phyloP scores from a whole-genome alignment of 2,329 filamentous ascomycete species.

The Aspergillus sp. region DNA sequence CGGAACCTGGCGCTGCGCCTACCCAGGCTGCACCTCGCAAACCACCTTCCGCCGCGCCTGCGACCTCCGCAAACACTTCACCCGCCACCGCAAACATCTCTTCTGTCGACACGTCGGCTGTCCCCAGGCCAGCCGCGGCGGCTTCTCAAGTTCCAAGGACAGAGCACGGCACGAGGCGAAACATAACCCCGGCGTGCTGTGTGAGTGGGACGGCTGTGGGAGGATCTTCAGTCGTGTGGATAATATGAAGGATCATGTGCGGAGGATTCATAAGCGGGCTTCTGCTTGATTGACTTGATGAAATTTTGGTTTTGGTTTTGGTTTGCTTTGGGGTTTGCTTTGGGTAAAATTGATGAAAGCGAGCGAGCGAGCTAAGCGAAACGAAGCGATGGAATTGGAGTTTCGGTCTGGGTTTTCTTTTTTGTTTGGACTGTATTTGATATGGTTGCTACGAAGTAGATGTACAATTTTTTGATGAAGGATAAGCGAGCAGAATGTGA shows the following conservation, averaged over 20 bases:
- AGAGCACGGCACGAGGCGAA: slow-evolving; percentile 58
- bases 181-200: slow-evolving; percentile 57
- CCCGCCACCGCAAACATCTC: slow-evolving; percentile 57
- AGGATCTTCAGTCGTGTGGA: slow-evolving; percentile 58
- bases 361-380: too few relatives aligned
- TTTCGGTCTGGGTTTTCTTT: too few relatives aligned
- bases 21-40: slow-evolving; percentile 55
- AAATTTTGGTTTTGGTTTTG: too few relatives aligned
- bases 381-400: too few relatives aligned
- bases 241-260: slow-evolving; percentile 54
- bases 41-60: slow-evolving; percentile 56
- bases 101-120: slow-evolving; percentile 58
- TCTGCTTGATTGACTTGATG: too few relatives aligned
- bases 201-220: slow-evolving; percentile 55
- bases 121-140: slow-evolving; percentile 51
- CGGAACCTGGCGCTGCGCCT: slow-evolving; percentile 54
- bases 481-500: too few relatives aligned
- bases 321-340: too few relatives aligned
- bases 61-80: slow-evolving; percentile 60
- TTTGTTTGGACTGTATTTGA: too few relatives aligned
- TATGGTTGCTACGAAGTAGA: too few relatives aligned
- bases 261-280: slow-evolving; percentile 35
- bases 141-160: slow-evolving; percentile 61
- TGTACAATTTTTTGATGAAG: too few relatives aligned
- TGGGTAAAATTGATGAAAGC: too few relatives aligned